Base-by-base conservation (phyloP, 2,329 filamentous ascomycete genomes). In the Ophiostoma quercus region DNA sequence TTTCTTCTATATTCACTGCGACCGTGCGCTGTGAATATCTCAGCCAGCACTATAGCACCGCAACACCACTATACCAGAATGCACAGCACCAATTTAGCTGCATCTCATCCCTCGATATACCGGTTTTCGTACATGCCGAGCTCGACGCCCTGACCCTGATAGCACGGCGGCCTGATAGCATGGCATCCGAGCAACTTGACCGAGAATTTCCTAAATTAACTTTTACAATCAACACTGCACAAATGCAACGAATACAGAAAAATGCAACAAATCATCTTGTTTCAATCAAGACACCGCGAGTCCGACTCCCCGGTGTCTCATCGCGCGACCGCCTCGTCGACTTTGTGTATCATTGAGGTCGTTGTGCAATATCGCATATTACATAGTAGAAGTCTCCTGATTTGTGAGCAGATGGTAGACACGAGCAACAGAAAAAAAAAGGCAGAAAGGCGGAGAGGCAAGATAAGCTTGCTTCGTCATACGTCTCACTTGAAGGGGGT, bases 221-320 rank as follows among this genome's bases (percentile, higher is more conserved):
- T 34, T 34, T 34, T 5, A 8, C 5, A 6, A 34, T 34, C 8
- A 6, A 34, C 1, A 6, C 34, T 5, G 8, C 39, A 41, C 2
- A 14, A 51, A 16, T 51, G 47, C 19, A 51, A 51, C 39, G 4
- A 51, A 51, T n/a, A 5, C 0, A 7, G 12, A 57, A 9, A 57
- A 57, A 12, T 22, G 51, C 22, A 25, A 57, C 51, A 22, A 25
- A 25, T 57, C 7, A 25, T 57, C 22, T 25, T 25, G 51, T 29
- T 57, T 25, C 22, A 25, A 9, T 25, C 51, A 25, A 57, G 51
- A 25, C 51, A 47, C 19, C 43, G 19, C 43, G 16, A 19, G 11
- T 57, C 51, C 51, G 51, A 57, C 51, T 57, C 51, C 51, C n/a
- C 51, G 9, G 51, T 29, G 51, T 57, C 43, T 47, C 43, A 47